Conservation (phyloP, 495 filamentous ascomycete genomes). For the Penicillium paradoxum region DNA sequence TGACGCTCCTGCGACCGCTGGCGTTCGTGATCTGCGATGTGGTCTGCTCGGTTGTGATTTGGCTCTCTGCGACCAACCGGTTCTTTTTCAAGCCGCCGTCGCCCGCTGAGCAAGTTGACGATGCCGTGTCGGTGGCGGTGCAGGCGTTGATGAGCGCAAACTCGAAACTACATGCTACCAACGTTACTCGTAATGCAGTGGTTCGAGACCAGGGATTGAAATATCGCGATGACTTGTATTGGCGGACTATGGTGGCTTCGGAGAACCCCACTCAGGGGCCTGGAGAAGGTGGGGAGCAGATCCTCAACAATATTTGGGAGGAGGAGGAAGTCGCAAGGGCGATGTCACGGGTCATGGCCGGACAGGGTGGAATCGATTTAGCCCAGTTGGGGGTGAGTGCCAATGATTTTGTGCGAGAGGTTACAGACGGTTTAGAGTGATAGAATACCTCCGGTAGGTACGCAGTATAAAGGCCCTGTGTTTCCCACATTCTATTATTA, state of each 20-base stretch:
- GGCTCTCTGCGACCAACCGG: conserved; percentile 71
- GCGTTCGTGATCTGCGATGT: conserved; percentile 57
- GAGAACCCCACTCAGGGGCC: conserved; percentile 25
- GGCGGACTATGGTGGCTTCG: conserved; percentile 46
- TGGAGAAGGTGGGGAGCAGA: conserved; percentile 21
- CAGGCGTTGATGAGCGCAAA: conserved; percentile 40
- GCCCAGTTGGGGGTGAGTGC: conserved; percentile 40
- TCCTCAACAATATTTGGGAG: conserved; percentile 42
- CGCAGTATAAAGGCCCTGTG: no score
- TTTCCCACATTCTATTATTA: neutral
- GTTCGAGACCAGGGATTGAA: conserved; percentile 53
- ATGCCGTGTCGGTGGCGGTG: conserved; percentile 36
- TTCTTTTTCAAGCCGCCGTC: conserved; percentile 51
- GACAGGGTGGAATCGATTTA: conserved; percentile 45
- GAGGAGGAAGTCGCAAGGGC: conserved; percentile 53
- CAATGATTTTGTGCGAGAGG: conserved; percentile 41
- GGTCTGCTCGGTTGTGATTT: conserved; percentile 58
- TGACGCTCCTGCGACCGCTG: conserved; percentile 54
- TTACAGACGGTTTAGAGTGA: conserved; percentile 38
- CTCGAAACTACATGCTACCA: conserved; percentile 49
- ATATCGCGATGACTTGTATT: conserved; percentile 52
- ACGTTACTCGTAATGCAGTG: conserved; percentile 53
- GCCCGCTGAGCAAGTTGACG: conserved; percentile 41
- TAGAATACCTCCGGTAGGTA: no score
- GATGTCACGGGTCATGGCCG: conserved; percentile 46